Base-by-base conservation (phyloP, 2,329 filamentous ascomycete species). In the Sporothrix humicola region DNA sequence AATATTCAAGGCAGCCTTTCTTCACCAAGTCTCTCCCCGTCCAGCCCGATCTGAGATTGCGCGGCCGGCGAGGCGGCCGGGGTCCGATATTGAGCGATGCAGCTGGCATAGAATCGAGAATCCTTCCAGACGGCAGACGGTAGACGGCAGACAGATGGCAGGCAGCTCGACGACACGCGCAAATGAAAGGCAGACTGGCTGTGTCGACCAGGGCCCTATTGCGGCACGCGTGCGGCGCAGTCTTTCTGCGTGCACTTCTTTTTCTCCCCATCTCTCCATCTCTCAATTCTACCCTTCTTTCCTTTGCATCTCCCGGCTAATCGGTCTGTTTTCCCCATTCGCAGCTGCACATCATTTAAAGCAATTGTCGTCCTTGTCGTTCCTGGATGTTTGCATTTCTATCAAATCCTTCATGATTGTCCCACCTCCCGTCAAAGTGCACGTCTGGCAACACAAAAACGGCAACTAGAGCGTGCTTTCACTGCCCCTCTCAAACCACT, bases 191-290 rank as follows among this genome's bases (percentile, higher is more conserved):
- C 20, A 8, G 9, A 20, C 26, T 65, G 20, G 42, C 42, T 66
- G 20, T 9, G 20, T 46, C 42, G 42, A 48, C 2, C 17, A 69
- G 8, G 46, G 23, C 23, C 17, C 46, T 10, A 31, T 52, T 69
- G 48, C 65, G 65, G 48, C 65, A 69, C 65, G 52, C 37, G 46
- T 52, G 65, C 65, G 65, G 65, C 44, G 46, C 65, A 69, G 65
- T 15, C 15, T 15, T 69, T 13, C 31, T 37, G 31, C 5, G 31
- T 37, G 31, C 31, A 37, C 31, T 37, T 69, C 17, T 26, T 63
- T 63, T 37, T 17, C 15, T 37, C 8, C 15, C 31, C 58, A 61
- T 63, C 15, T 44, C 26, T 2, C 3, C 31, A 37, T 37, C 31
- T 44, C 59, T 31, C 23, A 31, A 31, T 58, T 23, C 17, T n/a